phyloP scores from a whole-genome alignment of 176 grass and related monocot genomes.

The Puccinellia tenuiflora region DNA sequence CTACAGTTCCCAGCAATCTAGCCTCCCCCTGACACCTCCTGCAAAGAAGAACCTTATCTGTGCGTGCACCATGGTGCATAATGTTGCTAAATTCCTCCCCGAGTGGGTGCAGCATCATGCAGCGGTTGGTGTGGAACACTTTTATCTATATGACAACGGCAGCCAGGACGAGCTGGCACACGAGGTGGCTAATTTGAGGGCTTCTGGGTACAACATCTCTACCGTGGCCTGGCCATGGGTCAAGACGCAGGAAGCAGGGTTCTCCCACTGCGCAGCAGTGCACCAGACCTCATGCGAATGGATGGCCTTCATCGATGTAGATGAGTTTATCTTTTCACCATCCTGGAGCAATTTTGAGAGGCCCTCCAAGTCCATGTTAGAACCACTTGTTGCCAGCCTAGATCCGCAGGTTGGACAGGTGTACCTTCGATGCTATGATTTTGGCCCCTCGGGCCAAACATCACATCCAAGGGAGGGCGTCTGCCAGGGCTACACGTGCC shows the following conservation, averaged over 20 bases:
- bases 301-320: neutral
- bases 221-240: neutral
- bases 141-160: neutral
- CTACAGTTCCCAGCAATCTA: too few relatives aligned
- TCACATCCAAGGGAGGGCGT: neutral
- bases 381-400: neutral
- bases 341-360: neutral
- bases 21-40: too few relatives aligned
- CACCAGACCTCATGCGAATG: neutral
- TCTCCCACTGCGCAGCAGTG: neutral
- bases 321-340: neutral
- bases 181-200: neutral
- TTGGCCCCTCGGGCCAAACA: neutral
- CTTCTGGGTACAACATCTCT: neutral
- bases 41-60: too few relatives aligned
- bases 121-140: neutral
- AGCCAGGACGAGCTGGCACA: neutral
- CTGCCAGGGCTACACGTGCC: neutral
- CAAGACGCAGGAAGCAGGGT: neutral
- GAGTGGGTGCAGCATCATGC: neutral
- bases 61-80: neutral
- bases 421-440: neutral
- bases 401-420: neutral
- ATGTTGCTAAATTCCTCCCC: neutral
- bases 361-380: neutral